A percentile compares a stretch with the other conserved stretches of the same genome.
phyloP scores from a whole-genome alignment of 305 asterid genomes.

The Fraxinus greggii region DNA sequence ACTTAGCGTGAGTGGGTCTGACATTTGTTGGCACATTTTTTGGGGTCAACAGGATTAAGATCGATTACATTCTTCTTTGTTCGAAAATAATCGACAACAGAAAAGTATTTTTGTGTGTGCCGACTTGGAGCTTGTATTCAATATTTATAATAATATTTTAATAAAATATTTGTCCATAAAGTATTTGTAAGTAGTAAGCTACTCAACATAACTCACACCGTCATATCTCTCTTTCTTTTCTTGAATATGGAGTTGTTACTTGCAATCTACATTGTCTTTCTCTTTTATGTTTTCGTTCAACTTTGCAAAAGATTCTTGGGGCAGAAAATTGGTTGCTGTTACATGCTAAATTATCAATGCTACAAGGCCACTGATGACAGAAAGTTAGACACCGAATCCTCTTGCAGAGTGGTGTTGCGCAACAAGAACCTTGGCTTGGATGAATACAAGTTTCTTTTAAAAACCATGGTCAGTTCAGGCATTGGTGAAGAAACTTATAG shows the following conservation, averaged over 20 bases:
- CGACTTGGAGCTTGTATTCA: too few species aligned
- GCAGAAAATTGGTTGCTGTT: slow-evolving; percentile 26
- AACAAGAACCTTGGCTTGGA: slow-evolving; percentile 48
- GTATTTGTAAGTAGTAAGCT: not conserved
- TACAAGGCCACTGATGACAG: slow-evolving; percentile 38
- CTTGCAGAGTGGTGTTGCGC: slow-evolving; percentile 34
- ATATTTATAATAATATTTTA: too few species aligned
- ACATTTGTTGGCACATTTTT: too few species aligned
- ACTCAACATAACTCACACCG: not conserved
- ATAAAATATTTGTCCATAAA: not conserved
- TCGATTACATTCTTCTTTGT: too few species aligned
- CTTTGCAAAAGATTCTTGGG: not conserved
- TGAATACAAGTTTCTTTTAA: slow-evolving; percentile 47
- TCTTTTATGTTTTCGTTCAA: not conserved
- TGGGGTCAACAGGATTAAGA: too few species aligned
- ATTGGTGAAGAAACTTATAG: slow-evolving; percentile 54
- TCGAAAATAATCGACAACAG: too few species aligned
- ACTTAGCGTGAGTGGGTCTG: too few species aligned
- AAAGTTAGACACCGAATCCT: slow-evolving; percentile 30
- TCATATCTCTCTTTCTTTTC: not conserved
- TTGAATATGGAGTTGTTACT: slow-evolving; percentile 16
- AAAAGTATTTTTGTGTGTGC: too few species aligned
- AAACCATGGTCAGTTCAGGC: slow-evolving; percentile 51
- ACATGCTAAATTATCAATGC: slow-evolving; percentile 56
- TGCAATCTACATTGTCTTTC: not conserved